These are phyloP conservation scores for Acanthamoeba polyphaga DNA, from an alignment of 208 protist genomes.

Conservation along the genomic window DNA sequence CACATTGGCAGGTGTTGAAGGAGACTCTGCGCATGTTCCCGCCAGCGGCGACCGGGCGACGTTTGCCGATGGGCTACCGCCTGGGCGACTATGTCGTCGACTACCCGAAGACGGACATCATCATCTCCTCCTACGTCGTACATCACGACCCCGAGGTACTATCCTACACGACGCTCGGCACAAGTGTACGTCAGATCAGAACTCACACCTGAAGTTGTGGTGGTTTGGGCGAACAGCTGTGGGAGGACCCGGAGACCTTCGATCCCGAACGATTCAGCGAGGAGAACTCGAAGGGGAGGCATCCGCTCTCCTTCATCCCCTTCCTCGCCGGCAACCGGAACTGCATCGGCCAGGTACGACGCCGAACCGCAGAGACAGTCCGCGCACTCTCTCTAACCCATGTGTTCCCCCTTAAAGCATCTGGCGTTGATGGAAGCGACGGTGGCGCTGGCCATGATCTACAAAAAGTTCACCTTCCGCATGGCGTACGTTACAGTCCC, in stretches of 20 bases:
- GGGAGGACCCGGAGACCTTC: constrained; percentile 66
- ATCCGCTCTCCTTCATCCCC: constrained; percentile 76
- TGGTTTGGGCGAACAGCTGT: not conserved
- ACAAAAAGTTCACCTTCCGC: constrained; percentile 55
- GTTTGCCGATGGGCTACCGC: constrained; percentile 41
- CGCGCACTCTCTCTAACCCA: not conserved
- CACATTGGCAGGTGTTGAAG: constrained; percentile 56
- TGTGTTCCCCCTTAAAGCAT: not conserved
- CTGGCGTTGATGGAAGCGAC: constrained; percentile 69
- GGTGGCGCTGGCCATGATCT: constrained; percentile 41
- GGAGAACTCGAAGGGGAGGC: constrained; percentile 66
- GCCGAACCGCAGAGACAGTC: not conserved
- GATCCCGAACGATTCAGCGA: constrained; percentile 75
- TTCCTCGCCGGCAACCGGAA: constrained; percentile 78
- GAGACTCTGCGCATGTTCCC: constrained; percentile 71
- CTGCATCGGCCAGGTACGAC: constrained; percentile 76
- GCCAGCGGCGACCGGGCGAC: constrained; percentile 39
- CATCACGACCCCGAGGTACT: constrained; percentile 60
- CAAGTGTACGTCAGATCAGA: not conserved
- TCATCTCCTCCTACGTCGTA: constrained; percentile 65
- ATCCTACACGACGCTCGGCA: no score
- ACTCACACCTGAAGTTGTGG: not conserved
- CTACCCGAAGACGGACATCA: constrained; percentile 44
- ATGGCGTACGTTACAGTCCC: not conserved
- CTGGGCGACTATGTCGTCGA: constrained; percentile 51